phyloP scores from a whole-genome alignment of 495 filamentous ascomycete species.

The Polyplosphaeria fusca region DNA sequence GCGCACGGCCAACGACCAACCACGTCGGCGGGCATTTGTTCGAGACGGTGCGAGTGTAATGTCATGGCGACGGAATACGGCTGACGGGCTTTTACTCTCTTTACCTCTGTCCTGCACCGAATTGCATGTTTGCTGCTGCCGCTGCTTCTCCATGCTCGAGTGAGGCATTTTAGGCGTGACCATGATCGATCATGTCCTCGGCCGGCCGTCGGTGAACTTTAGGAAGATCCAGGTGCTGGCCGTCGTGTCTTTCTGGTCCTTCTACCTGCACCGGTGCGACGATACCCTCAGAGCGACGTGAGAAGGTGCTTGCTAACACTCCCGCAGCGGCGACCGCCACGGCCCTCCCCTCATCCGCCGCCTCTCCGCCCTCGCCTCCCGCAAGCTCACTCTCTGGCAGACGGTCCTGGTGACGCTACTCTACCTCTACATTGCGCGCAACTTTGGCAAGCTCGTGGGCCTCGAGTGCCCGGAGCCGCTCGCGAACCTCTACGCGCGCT shows the following conservation, averaged over 20 bases:
- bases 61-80: too few relatives aligned
- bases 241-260: conserved; percentile 86
- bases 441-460: conserved; percentile 86
- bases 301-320: conserved; percentile 14
- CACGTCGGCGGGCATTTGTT: too few relatives aligned
- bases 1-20: background rate
- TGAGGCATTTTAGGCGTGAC: too few relatives aligned
- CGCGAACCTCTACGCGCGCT: conserved; percentile 86
- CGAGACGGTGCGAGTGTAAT: too few relatives aligned
- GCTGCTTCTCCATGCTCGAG: conserved; percentile 2
- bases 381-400: conserved; percentile 79
- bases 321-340: conserved; percentile 72
- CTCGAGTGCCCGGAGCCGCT: conserved; percentile 91
- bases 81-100: conserved; percentile 6
- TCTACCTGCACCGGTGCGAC: conserved; percentile 74
- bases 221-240: conserved; percentile 90
- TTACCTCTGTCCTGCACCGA: background rate
- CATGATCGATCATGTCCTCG: conserved; percentile 78
- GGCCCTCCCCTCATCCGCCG: conserved; percentile 74
- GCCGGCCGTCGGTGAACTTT: conserved; percentile 83
- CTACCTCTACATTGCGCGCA: conserved; percentile 86
- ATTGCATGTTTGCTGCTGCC: background rate
- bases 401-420: conserved; percentile 82
- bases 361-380: conserved; percentile 66
- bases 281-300: conserved; percentile 20